These are phyloP conservation scores for Catenaria anguillulae DNA, from an alignment of 371 early-diverging fungal species.

Conservation along the genomic window DNA sequence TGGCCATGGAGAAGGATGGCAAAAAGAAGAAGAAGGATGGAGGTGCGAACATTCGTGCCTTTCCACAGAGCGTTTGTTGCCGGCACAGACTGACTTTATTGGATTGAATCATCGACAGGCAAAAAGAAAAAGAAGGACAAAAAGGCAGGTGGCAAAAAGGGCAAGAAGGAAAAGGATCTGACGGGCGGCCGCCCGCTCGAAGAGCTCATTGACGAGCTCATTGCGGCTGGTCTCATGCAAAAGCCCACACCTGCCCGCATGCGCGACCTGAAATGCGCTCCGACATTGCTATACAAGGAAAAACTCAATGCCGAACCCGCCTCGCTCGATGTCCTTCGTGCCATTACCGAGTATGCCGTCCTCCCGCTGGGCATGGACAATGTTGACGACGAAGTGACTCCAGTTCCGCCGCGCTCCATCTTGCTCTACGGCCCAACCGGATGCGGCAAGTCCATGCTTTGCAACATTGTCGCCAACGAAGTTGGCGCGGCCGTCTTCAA, in stretches of 20 bases:
- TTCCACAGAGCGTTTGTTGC: background rate
- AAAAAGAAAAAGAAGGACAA: constrained; percentile 15
- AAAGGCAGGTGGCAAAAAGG: constrained; percentile 31
- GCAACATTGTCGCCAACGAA: constrained; percentile 30
- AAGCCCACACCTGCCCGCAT: constrained; percentile 11
- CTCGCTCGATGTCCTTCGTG: constrained; percentile 9
- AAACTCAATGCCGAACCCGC: constrained; percentile 1
- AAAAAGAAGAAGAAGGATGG: constrained; percentile 33
- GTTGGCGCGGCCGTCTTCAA: constrained; percentile 32
- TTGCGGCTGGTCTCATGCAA: constrained; percentile 31
- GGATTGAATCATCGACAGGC: constrained; percentile 9
- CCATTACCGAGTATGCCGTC: constrained; percentile 29
- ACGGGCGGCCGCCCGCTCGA: constrained; percentile 40
- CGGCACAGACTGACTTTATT: too few species aligned
- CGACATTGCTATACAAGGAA: constrained; percentile 21
- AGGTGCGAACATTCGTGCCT: constrained; percentile 6
- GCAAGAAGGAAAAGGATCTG: constrained; percentile 43
- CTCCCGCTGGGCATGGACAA: constrained; percentile 26
- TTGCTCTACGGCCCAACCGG: constrained; percentile 22
- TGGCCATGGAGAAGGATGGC: constrained; percentile 26
- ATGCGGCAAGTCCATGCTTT: constrained; percentile 31
- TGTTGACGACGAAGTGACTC: constrained; percentile 4
- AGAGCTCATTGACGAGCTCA: constrained; percentile 33
- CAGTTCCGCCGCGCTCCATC: constrained; percentile 10
- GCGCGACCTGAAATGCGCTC: constrained; percentile 23